These are phyloP conservation scores for Gnaphalium uliginosum DNA, from an alignment of 129 eudicot species.

Conservation along the genomic window DNA sequence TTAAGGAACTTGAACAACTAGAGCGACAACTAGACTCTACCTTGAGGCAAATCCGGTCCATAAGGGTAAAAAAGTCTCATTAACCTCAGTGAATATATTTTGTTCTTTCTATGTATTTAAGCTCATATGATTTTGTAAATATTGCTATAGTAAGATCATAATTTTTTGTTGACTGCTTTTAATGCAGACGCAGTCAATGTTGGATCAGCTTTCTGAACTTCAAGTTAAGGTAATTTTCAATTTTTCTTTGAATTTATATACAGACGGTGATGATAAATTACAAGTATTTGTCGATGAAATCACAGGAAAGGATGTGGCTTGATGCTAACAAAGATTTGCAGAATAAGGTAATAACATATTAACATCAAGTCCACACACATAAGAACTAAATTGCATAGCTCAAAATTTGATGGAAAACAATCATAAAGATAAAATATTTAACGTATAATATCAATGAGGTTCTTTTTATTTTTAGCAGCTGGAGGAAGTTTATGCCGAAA, in stretches of 20 bases:
- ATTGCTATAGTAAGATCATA: not conserved
- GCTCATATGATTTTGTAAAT: not conserved
- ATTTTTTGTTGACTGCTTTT: not conserved
- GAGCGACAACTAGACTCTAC: conserved; percentile 85
- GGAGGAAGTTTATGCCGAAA: conserved; percentile 63
- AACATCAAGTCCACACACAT: not conserved
- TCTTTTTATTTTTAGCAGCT: conserved; percentile 48
- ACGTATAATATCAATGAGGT: not conserved
- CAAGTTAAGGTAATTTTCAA: conserved; percentile 57
- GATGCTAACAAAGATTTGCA: conserved; percentile 79
- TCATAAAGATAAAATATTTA: not conserved
- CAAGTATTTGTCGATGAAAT: not conserved
- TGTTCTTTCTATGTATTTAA: not conserved
- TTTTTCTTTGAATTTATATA: not conserved
- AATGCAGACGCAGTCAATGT: conserved; percentile 83
- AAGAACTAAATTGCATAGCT: not conserved
- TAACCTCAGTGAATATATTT: not conserved
- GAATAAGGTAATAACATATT: conserved; percentile 50
- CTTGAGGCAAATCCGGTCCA: conserved; percentile 73
- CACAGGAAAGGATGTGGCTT: conserved; percentile 72
- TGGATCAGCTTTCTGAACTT: conserved; percentile 89
- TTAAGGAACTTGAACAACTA: conserved; percentile 86
- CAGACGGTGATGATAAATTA: not conserved
- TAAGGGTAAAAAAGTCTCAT: conserved; percentile 47
- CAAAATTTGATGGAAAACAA: not conserved